Evolutionary conservation across 345 rosid genomes (phyloP), one percentile per base, ranked within the genome.

Genomic region (Brassica incana): DNA sequence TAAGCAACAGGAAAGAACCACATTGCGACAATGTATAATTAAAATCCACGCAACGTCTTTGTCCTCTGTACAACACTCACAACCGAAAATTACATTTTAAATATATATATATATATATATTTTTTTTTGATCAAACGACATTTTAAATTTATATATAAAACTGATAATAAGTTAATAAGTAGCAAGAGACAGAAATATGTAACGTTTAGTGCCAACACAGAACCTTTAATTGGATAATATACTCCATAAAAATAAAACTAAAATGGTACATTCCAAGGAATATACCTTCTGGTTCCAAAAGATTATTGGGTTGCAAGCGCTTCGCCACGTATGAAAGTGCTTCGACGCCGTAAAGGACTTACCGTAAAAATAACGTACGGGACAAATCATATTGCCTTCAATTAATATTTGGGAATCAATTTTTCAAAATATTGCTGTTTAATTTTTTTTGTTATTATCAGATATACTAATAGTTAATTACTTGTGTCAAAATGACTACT

Each of bases 201-300:
- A 18, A 32, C 74, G 35, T 72, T 56, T 72, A 27, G 36, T 65
- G 81, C 11, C 38, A 29, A 67, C 61, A 45, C 32, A 45, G 64
- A 56, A 43, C 65, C 8, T 79, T 79, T 79, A 48, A 45, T 73
- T 60, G 25, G 78, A 73, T 61, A 30, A 56, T 66, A 30, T 65
- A 66, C 4, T 65, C 8, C 15, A 71, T 5, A 14, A 72, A 66
- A 66, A 67, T 60, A 60, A 15, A 67, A 73, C 3, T 6, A 16
- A 73, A 79, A 80, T 36, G 78, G 83, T 80, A 74, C 83, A 80
- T 80, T 74, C 79, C 30, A 63, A 27, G 67, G 83, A 80, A 80
- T 80, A 80, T 80, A 62, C 83, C 75, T 69, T 80, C 20, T 69
- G 75, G 63, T 74, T 69, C 75, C 32, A 8, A 59, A 59, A 3